A percentile compares a stretch with the other conserved stretches of the same genome.
Conservation (phyloP, 2,329 filamentous ascomycete species). For the Fusarium foetens region DNA sequence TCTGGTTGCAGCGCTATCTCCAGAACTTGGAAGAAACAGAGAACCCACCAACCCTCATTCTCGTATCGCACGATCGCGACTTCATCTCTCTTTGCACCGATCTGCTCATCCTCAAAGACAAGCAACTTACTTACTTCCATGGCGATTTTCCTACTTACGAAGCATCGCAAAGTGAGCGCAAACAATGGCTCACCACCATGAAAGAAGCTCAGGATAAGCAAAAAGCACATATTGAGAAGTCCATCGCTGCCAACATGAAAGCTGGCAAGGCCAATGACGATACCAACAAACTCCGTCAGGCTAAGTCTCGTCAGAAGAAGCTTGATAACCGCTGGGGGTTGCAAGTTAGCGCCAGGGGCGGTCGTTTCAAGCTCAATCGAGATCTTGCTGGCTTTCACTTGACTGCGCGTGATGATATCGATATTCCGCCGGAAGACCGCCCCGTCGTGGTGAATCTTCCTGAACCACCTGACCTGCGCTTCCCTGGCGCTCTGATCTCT, state of each 20-base stretch:
- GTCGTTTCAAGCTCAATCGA: constrained; percentile 82
- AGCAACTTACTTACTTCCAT: constrained; percentile 76
- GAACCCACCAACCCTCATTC: constrained; percentile 72
- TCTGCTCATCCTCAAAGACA: constrained; percentile 78
- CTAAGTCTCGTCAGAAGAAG: constrained; percentile 85
- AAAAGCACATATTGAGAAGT: constrained; percentile 81
- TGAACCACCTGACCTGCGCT: constrained; percentile 74
- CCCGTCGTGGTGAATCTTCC: constrained; percentile 68
- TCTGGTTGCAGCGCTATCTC: constrained; percentile 84
- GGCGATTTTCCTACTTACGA: constrained; percentile 81
- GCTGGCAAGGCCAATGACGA: constrained; percentile 81
- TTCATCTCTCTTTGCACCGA: constrained; percentile 83
- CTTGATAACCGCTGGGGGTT: constrained; percentile 84
- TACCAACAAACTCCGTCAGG: constrained; percentile 86
- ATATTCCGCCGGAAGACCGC: constrained; percentile 72
- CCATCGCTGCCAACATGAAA: constrained; percentile 78
- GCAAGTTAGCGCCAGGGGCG: constrained; percentile 76
- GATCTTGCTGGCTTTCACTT: constrained; percentile 73
- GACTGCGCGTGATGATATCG: constrained; percentile 72
- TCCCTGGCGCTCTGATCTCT: constrained; percentile 78
- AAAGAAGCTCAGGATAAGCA: constrained; percentile 85
- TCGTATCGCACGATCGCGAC: constrained; percentile 86
- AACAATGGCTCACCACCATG: constrained; percentile 76
- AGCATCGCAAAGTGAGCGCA: constrained; percentile 72
- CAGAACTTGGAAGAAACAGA: constrained; percentile 62